Percentiles rank a stretch among this genome's conserved stretches.
Evolutionary conservation across 768 basidiomycete genomes (phyloP).

Genomic region (Peribolospora kevripleyi): DNA sequence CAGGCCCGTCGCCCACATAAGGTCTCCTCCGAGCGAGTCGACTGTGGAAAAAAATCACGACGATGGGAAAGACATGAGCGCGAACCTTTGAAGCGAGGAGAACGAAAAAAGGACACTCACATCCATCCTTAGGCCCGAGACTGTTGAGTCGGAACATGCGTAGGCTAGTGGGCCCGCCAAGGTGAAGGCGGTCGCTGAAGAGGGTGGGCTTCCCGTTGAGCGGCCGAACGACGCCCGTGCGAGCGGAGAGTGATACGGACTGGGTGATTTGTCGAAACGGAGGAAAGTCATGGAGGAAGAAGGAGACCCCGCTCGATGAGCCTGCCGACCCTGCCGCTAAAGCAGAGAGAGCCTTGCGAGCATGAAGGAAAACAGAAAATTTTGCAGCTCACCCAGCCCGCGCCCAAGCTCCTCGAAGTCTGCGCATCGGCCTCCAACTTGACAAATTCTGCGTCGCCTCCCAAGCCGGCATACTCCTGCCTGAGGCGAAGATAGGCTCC

Average conservation of each 20-base stretch:
- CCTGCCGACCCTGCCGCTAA: too few relatives aligned
- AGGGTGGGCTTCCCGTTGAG: slow-evolving; percentile 19
- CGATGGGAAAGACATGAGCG: not conserved
- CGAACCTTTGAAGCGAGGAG: not conserved
- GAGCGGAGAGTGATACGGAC: slow-evolving; percentile 50
- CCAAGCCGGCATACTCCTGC: slow-evolving; percentile 44
- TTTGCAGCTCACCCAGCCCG: slow-evolving; percentile 29
- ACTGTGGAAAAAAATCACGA: slow-evolving; percentile 21
- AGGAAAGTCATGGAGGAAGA: not conserved
- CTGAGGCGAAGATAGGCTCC: slow-evolving; percentile 27
- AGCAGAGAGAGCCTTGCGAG: too few relatives aligned
- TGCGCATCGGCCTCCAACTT: slow-evolving; percentile 47
- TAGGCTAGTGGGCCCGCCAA: slow-evolving; percentile 72
- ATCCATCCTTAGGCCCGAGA: slow-evolving; percentile 44
- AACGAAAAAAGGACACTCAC: not conserved
- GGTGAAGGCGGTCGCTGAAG: slow-evolving; percentile 68
- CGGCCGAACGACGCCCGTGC: slow-evolving; percentile 45
- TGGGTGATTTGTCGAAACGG: slow-evolving; percentile 15
- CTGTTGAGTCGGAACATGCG: slow-evolving; percentile 50
- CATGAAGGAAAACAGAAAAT: too few relatives aligned
- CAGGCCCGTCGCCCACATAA: slow-evolving; percentile 52
- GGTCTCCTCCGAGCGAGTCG: slow-evolving; percentile 64
- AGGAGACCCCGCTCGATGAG: slow-evolving; percentile 19
- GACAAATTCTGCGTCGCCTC: slow-evolving; percentile 52
- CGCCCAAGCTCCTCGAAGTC: slow-evolving; percentile 32